These are phyloP conservation scores for Xenosphaeropsis pyriputrescens DNA, from an alignment of 2,329 filamentous ascomycete genomes.

Conservation along the genomic window DNA sequence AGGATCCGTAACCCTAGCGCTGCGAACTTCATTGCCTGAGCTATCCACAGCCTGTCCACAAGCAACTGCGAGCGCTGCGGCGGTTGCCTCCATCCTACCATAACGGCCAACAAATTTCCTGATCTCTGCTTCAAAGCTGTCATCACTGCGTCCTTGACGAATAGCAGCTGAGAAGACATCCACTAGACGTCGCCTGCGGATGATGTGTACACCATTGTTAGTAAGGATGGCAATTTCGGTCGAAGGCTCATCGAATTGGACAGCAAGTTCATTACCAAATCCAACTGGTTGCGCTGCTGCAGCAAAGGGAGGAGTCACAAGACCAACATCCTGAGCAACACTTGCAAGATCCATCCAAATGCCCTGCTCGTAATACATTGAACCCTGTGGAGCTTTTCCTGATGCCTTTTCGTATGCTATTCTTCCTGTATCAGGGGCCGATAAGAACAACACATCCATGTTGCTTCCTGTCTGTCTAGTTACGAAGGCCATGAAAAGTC, in stretches of 20 bases:
- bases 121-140: conserved; percentile 69
- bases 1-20: conserved; percentile 62
- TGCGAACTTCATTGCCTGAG: conserved; percentile 53
- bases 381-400: conserved; percentile 10
- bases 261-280: conserved; percentile 88
- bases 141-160: conserved; percentile 56
- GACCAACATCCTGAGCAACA: conserved; percentile 62
- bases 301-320: conserved; percentile 59
- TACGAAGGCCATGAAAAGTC: conserved; percentile 82
- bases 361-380: conserved; percentile 58
- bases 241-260: conserved; percentile 78
- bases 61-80: conserved; percentile 83
- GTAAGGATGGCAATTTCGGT: conserved; percentile 85
- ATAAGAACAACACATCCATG: conserved; percentile 62
- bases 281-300: conserved; percentile 55
- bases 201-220: conserved; percentile 76
- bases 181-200: conserved; percentile 71
- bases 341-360: conserved; percentile 67
- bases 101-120: conserved; percentile 76
- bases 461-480: conserved; percentile 42
- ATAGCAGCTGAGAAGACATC: conserved; percentile 83
- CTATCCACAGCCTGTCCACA: conserved; percentile 81
- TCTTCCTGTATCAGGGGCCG: conserved; percentile 77
- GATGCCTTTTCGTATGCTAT: conserved; percentile 39
- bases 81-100: conserved; percentile 76